A percentile compares a stretch with the other conserved stretches of the same genome.
Evolutionary conservation across 169 alveolate species (phyloP).

Genomic region (Cardiosporidium cionae): DNA sequence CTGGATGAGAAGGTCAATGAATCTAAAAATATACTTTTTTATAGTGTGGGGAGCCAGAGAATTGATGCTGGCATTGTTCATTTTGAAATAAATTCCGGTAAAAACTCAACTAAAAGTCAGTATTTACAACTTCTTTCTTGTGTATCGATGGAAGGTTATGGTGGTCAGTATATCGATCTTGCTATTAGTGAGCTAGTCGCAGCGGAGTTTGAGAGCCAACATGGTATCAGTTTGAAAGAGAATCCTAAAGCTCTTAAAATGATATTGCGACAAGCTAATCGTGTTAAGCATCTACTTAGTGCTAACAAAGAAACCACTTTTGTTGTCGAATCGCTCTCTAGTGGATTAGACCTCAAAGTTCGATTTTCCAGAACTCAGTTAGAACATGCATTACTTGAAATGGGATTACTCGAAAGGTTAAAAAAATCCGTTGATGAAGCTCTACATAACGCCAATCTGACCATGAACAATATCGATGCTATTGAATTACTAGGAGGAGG

Average conservation of each 20-base stretch:
- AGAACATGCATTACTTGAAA: neutral
- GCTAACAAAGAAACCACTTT: conserved; percentile 17
- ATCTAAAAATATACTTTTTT: neutral
- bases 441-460: neutral
- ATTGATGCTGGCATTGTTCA: neutral
- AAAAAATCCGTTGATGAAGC: conserved; percentile 1
- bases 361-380: conserved; percentile 1
- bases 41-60: neutral
- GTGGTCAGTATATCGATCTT: conserved; percentile 23
- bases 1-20: conserved; percentile 13
- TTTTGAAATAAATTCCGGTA: neutral
- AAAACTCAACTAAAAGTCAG: neutral
- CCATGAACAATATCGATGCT: conserved; percentile 1
- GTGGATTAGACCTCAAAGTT: conserved; percentile 3
- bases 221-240: neutral
- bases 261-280: conserved; percentile 22
- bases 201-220: conserved; percentile 3
- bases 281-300: conserved; percentile 27
- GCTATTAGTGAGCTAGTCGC: conserved; percentile 18
- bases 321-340: conserved; percentile 15
- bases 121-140: conserved; percentile 3
- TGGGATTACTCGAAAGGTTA: neutral
- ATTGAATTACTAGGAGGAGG: conserved; percentile 39
- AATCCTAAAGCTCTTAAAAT: conserved; percentile 24
- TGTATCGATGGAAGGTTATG: neutral